phyloP scores from a whole-genome alignment of 2,329 filamentous ascomycete genomes.

The Chaetomiaceae sp. region DNA sequence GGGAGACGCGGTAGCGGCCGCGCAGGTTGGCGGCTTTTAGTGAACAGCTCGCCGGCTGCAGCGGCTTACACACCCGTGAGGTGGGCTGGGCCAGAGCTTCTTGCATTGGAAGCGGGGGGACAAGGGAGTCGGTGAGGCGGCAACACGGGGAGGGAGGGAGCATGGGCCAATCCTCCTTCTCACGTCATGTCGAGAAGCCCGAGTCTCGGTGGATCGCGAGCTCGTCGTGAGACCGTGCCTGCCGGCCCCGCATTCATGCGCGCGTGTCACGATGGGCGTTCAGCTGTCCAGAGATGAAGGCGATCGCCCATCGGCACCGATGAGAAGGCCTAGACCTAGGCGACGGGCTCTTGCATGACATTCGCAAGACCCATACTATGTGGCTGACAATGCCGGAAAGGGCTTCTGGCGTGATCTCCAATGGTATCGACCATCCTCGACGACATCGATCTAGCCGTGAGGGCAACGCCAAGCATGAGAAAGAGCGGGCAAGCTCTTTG shows the following conservation, averaged over 20 bases:
- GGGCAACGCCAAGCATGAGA: constrained; percentile 13
- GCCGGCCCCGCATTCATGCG: background rate
- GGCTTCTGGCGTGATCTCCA: constrained; percentile 15
- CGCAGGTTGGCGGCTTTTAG: constrained; percentile 14
- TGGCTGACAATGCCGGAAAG: constrained; percentile 1
- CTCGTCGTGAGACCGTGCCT: background rate
- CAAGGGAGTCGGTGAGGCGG: constrained; percentile 1
- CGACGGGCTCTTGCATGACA: constrained; percentile 6
- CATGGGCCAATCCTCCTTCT: constrained; percentile 11
- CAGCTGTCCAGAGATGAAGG: background rate
- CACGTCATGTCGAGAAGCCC: constrained; percentile 14
- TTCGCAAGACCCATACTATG: background rate
- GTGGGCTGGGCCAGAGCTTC: constrained; percentile 20
- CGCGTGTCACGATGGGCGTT: constrained; percentile 5
- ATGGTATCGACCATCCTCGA: background rate
- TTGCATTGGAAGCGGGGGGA: constrained; percentile 21
- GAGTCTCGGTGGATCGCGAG: background rate
- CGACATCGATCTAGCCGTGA: background rate
- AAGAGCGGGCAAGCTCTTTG: constrained; percentile 17
- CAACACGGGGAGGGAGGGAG: constrained; percentile 5
- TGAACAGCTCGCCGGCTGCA: constrained; percentile 8
- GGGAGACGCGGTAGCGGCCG: constrained; percentile 25
- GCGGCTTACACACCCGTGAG: constrained; percentile 17
- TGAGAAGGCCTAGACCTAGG: background rate
- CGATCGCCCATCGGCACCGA: background rate